Evolutionary conservation across 2,329 filamentous ascomycete genomes (phyloP).

Genomic region (Sporothrix globosa): DNA sequence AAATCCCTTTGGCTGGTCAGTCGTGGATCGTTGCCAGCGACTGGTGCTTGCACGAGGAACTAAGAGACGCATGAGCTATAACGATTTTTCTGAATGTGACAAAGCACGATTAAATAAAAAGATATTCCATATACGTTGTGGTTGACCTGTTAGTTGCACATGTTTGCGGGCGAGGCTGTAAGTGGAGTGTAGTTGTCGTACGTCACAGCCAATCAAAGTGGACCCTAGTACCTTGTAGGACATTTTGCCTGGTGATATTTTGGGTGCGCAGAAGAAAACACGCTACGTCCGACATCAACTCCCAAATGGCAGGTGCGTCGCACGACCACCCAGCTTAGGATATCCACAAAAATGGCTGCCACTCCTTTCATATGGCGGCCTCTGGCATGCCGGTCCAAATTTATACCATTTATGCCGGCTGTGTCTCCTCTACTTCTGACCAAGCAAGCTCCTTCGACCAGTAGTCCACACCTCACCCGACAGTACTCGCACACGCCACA

Average conservation of each 20-base stretch:
- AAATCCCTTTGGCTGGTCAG: slow-evolving; percentile 34
- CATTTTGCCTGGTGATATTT: neutral
- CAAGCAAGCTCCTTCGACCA: neutral
- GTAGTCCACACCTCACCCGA: neutral
- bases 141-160: too few relatives aligned
- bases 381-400: neutral
- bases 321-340: neutral
- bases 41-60: slow-evolving; percentile 32
- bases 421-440: neutral
- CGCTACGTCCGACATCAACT: neutral
- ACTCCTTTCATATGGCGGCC: neutral
- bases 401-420: neutral
- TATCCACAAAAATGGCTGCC: neutral
- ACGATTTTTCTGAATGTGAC: neutral
- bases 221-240: neutral
- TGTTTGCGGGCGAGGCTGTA: neutral
- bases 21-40: slow-evolving; percentile 39
- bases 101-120: too few relatives aligned
- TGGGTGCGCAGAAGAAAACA: neutral
- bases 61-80: neutral
- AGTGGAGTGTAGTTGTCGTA: neutral
- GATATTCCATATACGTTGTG: too few relatives aligned
- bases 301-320: neutral
- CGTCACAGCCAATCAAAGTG: neutral
- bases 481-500: neutral